These are phyloP conservation scores for Hansenula anomala DNA, from an alignment of 1,139 yeast genomes.

Conservation along the genomic window DNA sequence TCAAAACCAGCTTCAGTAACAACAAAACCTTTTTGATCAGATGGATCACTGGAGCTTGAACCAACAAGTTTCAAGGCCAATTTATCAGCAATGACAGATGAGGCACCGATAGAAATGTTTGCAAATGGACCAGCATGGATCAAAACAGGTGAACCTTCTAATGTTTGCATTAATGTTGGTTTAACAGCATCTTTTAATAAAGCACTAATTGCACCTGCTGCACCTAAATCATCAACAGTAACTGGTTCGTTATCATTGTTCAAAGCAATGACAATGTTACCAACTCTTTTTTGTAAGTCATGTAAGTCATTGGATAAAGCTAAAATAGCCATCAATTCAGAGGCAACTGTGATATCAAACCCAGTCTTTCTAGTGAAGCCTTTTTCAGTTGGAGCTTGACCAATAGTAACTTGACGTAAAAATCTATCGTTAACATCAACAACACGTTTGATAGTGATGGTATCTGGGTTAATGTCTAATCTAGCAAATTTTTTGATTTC, in stretches of 20 bases:
- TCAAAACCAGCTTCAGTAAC: conserved; percentile 86
- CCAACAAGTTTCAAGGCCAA: conserved; percentile 65
- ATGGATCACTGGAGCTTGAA: conserved; percentile 35
- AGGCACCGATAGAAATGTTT: conserved; percentile 80
- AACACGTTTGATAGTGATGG: conserved; percentile 72
- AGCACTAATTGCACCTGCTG: conserved; percentile 80
- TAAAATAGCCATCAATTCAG: conserved; percentile 77
- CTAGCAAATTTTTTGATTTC: conserved; percentile 60
- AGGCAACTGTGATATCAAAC: conserved; percentile 79
- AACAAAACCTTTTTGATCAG: conserved; percentile 51
- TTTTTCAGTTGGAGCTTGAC: conserved; percentile 75
- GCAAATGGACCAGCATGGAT: conserved; percentile 89
- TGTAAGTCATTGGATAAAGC: conserved; percentile 64
- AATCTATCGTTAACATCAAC: conserved; percentile 80
- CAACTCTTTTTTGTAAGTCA: conserved; percentile 68
- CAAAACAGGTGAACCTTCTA: conserved; percentile 81
- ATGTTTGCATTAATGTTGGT: conserved; percentile 80
- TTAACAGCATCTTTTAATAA: conserved; percentile 75
- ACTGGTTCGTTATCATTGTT: conserved; percentile 59
- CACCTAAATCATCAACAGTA: conserved; percentile 75
- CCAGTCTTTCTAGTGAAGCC: conserved; percentile 70
- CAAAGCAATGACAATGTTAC: conserved; percentile 67
- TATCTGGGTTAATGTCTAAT: conserved; percentile 65
- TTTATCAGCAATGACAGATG: conserved; percentile 74
- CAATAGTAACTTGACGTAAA: conserved; percentile 69